phyloP scores from a whole-genome alignment of 1,284 basidiomycete genomes.

The Sporisorium sorghi region DNA sequence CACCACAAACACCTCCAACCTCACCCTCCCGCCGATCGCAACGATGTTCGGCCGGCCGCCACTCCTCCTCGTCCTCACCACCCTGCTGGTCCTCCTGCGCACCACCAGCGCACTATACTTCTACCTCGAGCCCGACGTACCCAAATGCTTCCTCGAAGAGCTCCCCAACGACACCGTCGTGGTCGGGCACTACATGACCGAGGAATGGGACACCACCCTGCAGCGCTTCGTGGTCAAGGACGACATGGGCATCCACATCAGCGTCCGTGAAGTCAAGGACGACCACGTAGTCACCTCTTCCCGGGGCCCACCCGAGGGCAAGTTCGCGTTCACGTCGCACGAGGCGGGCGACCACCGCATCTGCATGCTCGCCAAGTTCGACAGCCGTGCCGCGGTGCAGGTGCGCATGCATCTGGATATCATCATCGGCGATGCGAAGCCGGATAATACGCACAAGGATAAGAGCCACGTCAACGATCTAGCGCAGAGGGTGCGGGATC shows the following conservation, averaged over 20 bases:
- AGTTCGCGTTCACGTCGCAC: conserved; percentile 97
- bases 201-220: conserved; percentile 84
- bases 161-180: conserved; percentile 96
- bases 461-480: conserved; percentile 83
- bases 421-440: conserved; percentile 85
- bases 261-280: conserved; percentile 73
- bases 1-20: no score
- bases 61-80: conserved; percentile 13
- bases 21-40: no score
- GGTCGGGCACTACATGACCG: conserved; percentile 79
- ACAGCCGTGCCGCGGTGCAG: conserved; percentile 76
- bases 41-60: conserved; percentile 23
- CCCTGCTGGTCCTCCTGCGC: conserved; percentile 23
- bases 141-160: conserved; percentile 91
- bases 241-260: conserved; percentile 86
- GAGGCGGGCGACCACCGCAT: conserved; percentile 96
- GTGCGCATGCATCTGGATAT: conserved; percentile 95
- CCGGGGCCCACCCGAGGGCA: conserved; percentile 86
- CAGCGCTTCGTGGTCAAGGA: conserved; percentile 81
- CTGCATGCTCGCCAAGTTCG: conserved; percentile 84
- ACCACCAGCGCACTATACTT: conserved; percentile 68
- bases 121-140: conserved; percentile 70
- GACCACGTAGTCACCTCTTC: conserved; percentile 76
- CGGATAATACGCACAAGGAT: conserved; percentile 72
- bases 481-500: conserved; percentile 84